Conservation (phyloP, 192 early-diverging fungal genomes). For the Podila horticola region DNA sequence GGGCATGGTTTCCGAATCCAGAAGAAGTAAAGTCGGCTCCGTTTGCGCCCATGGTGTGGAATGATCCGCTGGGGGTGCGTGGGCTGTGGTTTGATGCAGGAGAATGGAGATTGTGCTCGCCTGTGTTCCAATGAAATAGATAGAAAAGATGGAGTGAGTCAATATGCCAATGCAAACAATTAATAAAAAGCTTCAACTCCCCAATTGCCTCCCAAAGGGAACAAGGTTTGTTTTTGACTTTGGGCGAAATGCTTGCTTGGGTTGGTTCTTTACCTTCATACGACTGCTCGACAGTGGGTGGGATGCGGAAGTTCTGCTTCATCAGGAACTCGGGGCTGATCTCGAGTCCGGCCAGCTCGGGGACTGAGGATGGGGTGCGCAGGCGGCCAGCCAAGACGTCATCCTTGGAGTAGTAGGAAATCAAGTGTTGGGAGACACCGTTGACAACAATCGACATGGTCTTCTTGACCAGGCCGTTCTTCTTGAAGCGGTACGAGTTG, state of each 20-base stretch:
- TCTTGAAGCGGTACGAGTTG: slow-evolving; percentile 66
- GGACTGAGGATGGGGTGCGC: slow-evolving; percentile 63
- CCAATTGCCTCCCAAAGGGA: neutral
- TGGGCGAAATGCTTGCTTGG: neutral
- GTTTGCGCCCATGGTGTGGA: slow-evolving; percentile 52
- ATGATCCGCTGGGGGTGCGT: slow-evolving; percentile 46
- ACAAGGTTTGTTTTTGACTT: neutral
- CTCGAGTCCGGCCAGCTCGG: slow-evolving; percentile 64
- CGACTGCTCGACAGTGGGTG: slow-evolving; percentile 54
- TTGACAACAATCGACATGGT: slow-evolving; percentile 80
- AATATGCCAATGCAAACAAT: too few relatives aligned
- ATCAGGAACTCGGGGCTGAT: slow-evolving; percentile 67
- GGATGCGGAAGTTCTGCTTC: slow-evolving; percentile 71
- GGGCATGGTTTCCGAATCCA: slow-evolving; percentile 36
- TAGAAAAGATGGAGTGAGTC: too few relatives aligned
- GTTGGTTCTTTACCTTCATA: slow-evolving; percentile 43
- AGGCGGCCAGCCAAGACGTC: slow-evolving; percentile 62
- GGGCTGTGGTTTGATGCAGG: slow-evolving; percentile 51
- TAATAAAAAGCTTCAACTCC: too few relatives aligned
- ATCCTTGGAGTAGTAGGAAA: slow-evolving; percentile 67
- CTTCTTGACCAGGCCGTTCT: slow-evolving; percentile 78
- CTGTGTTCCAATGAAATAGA: slow-evolving; percentile 1
- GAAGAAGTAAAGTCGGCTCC: slow-evolving; percentile 46
- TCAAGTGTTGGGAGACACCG: slow-evolving; percentile 68
- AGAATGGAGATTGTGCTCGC: slow-evolving; percentile 44